Evolutionary conservation across 1,139 yeast species (phyloP).

Genomic region (Blastobotrys buckinghamii): DNA sequence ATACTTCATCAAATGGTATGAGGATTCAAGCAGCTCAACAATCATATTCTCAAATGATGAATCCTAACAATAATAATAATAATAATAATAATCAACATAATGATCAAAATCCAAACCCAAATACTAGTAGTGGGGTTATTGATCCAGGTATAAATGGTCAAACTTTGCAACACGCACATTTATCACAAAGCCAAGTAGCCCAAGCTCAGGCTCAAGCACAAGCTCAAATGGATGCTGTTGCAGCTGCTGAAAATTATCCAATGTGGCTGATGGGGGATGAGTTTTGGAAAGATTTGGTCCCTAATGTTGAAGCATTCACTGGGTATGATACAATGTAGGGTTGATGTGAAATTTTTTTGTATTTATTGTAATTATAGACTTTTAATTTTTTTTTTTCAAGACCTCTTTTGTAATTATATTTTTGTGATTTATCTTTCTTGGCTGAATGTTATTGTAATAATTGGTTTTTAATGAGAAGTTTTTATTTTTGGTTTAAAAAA

Average conservation of each 20-base stretch:
- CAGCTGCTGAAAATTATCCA: constrained; percentile 21
- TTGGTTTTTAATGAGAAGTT: no score
- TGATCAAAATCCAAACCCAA: background rate
- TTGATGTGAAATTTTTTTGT: background rate
- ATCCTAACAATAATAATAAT: background rate
- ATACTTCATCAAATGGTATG: background rate
- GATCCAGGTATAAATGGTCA: background rate
- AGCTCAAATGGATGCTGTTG: constrained; percentile 3
- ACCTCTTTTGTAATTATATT: no score
- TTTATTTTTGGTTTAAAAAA: no score
- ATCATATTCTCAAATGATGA: background rate
- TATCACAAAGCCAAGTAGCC: background rate
- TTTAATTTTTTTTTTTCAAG: background rate
- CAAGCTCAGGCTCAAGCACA: constrained; percentile 1
- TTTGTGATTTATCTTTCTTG: no score
- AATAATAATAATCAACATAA: no score
- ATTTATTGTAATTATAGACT: background rate
- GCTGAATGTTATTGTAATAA: no score
- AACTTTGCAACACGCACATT: background rate
- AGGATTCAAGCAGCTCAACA: background rate
- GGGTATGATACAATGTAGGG: constrained; percentile 25
- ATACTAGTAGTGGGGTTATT: background rate
- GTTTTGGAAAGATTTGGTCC: constrained; percentile 30
- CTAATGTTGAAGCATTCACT: constrained; percentile 28
- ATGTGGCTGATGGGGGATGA: constrained; percentile 28